phyloP scores from a whole-genome alignment of 208 protist genomes.

The Leishmania tarentolae region DNA sequence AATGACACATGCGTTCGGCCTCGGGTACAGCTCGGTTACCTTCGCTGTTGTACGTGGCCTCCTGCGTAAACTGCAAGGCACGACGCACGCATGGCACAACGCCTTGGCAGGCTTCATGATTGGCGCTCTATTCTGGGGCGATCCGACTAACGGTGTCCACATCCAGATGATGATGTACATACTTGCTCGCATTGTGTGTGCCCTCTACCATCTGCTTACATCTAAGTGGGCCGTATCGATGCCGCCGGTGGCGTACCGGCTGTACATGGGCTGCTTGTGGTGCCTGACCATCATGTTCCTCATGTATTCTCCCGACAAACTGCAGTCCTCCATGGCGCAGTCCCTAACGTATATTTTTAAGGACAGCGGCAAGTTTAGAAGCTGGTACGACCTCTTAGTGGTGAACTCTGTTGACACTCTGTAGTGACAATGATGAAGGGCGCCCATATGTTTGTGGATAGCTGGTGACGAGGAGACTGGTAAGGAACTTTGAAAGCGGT shows the following conservation, averaged over 20 bases:
- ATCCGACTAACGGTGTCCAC: constrained; percentile 64
- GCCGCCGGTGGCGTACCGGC: constrained; percentile 45
- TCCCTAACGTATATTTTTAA: constrained; percentile 90
- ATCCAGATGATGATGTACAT: constrained; percentile 94
- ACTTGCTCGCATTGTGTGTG: constrained; percentile 72
- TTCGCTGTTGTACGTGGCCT: constrained; percentile 65
- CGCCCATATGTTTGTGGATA: not conserved
- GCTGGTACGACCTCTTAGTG: constrained; percentile 66
- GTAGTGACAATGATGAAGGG: not conserved
- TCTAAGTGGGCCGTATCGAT: constrained; percentile 28
- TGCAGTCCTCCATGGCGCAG: constrained; percentile 80
- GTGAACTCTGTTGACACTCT: constrained; percentile 46
- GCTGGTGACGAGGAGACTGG: not conserved
- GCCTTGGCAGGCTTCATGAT: constrained; percentile 80
- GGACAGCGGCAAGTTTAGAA: constrained; percentile 68
- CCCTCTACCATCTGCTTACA: constrained; percentile 53
- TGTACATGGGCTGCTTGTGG: constrained; percentile 79
- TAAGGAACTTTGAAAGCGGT: not conserved
- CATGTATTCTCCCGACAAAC: constrained; percentile 58
- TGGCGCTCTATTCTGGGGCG: constrained; percentile 74
- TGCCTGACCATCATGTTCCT: constrained; percentile 75
- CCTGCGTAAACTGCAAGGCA: constrained; percentile 42
- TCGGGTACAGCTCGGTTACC: constrained; percentile 62
- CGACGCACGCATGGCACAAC: constrained; percentile 59
- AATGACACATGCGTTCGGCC: constrained; percentile 66